Conservation (phyloP, 2,329 filamentous ascomycete genomes). For the Apiospora kogelbergensis region DNA sequence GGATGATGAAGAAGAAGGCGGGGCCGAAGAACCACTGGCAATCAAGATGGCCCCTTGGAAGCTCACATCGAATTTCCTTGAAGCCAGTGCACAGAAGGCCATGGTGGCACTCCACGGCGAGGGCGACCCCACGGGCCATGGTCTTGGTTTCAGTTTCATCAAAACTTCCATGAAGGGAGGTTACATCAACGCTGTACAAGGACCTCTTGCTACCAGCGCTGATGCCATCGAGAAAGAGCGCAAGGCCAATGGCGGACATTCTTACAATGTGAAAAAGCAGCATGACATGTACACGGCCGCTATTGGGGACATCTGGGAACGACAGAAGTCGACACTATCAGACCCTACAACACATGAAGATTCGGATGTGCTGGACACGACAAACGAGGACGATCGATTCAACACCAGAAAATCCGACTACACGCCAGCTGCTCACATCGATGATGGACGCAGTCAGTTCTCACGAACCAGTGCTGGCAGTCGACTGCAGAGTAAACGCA, state of each 20-base stretch:
- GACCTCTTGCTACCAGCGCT: slow-evolving; percentile 65
- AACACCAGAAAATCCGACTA: slow-evolving; percentile 72
- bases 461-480: slow-evolving; percentile 70
- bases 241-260: slow-evolving; percentile 88
- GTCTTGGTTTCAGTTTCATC: slow-evolving; percentile 94
- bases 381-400: slow-evolving; percentile 66
- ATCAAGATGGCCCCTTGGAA: slow-evolving; percentile 95
- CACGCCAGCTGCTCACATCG: slow-evolving; percentile 63
- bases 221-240: slow-evolving; percentile 87
- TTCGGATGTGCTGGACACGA: slow-evolving; percentile 56
- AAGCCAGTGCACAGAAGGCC: slow-evolving; percentile 90
- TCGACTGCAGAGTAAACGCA: slow-evolving; percentile 62
- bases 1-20: slow-evolving; percentile 63
- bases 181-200: slow-evolving; percentile 77
- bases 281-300: slow-evolving; percentile 89
- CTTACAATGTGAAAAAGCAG: slow-evolving; percentile 95
- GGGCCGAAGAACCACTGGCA: slow-evolving; percentile 70
- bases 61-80: slow-evolving; percentile 92
- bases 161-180: slow-evolving; percentile 99
- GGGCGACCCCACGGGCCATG: slow-evolving; percentile 90
- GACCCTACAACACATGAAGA: slow-evolving; percentile 69
- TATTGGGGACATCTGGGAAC: slow-evolving; percentile 89
- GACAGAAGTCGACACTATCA: slow-evolving; percentile 76
- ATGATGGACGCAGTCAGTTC: slow-evolving; percentile 80
- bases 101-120: slow-evolving; percentile 96